Base-by-base conservation (phyloP, 176 grass and related monocot species). In the Ananas comosus region DNA sequence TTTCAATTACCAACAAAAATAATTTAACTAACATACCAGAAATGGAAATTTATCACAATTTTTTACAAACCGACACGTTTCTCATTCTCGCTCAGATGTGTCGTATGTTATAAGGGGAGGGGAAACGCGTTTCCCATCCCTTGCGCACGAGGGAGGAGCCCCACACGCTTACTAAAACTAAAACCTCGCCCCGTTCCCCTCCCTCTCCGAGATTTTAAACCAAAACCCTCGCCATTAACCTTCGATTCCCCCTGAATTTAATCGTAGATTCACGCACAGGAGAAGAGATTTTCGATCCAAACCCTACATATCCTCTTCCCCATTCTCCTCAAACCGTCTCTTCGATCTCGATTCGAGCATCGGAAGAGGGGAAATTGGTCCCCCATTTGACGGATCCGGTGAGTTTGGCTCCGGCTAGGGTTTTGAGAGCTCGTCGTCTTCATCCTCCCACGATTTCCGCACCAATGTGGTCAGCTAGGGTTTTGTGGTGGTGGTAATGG, bases 191-290 rank as follows among this genome's bases (percentile, higher is more conserved):
- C 33, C 33, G 33, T 42, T 42, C 33, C 33, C 65, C 65, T 79
- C 77, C 77, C 77, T 79, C 77, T 72, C 64, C 12, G 77, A 54
- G 77, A 79, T 79, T 79, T 79, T 69, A 79, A 79, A 79, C 48
- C 64, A 53, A 71, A 61, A 61, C 56, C 56, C 56, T 61, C 56
- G 16, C 16, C 21, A 18, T 61, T n/a, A 22, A 61, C 56, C 77
- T 76, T 59, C 72, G 72, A 79, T 71, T 67, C 50, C 77, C 70
- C 70, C 68, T n/a, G 48, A 72, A 72, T 79, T 66, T 64, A 68
- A 79, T 65, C 48, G 56, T 67, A 67, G 71, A 79, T 79, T 72
- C 71, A 79, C 72, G 77, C 77, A 21, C 66, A 72, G 68, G 53
- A 63, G 53, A 72, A 79, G 65, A 52, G 51, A 67, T 70, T 69